Evolutionary conservation across 23 red algal species (phyloP), one percentile per base, ranked within the genome.

Genomic region (Gracilariopsis chorda): DNA sequence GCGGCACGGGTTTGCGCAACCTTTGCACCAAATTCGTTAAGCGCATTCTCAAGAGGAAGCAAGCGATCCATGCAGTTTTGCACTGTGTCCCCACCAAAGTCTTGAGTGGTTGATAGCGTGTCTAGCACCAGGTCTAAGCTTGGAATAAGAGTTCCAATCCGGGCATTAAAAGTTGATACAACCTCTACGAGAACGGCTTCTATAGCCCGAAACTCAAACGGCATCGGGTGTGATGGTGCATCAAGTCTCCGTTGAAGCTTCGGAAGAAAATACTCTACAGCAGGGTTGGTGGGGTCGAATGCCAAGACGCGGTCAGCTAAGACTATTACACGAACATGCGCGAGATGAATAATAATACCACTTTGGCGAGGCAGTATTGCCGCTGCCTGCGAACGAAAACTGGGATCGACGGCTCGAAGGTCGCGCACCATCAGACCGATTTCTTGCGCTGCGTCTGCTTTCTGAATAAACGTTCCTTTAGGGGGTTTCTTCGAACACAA

Each of bases 151-250:
- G 90, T 93, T 23, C 62, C 67, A 30, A 94, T 72, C 10, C 82
- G 49, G 20, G 71, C 62, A 82, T 91, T 87, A 39, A 99, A 81
- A 13, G 51, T 81, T 3, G 55, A 42, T 60, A 93, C 95, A 51
- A 99, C 93, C 36, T 99, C 92, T n/a, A 99, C 91, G 2, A 99
- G 87, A 49, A 96, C 85, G 12, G 90, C 93, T 84, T 99, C 97
- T 61, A 99, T 48, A 12, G 97, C 94, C 32, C 97, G 90, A 86
- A 99, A 82, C 79, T 99, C 97, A 94, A 96, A 99, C 32, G 97
- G 93, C 77, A 98, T 87, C 37, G 90, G 90, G 36, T 92, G 93
- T 14, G 53, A 37, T 3, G n/a, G 79, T 13, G 49, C 59, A 21
- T 79, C 76, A 24, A 98, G 86, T 45, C 90, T 84, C 11, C 53